Base-by-base conservation (phyloP, 495 filamentous ascomycete species). In the Neurospora sp. region DNA sequence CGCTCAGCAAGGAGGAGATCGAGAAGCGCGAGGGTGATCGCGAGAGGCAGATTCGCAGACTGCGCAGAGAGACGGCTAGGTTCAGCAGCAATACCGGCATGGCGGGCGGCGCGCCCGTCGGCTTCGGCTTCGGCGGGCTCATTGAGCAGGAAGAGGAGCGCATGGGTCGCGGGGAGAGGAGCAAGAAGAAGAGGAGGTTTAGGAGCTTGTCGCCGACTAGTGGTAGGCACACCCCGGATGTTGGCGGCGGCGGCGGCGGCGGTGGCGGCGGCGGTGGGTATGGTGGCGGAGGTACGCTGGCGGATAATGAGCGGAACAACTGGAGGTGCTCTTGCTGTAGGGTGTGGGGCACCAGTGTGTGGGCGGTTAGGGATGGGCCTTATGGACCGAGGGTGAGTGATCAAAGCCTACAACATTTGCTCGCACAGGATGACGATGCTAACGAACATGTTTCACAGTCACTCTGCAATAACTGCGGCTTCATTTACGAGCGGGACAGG, bases 1-100 rank as follows among this genome's bases (percentile, higher is more conserved):
- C 88, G 0, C 84, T n/a, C n/a, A n/a, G n/a, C n/a, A 96, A 97
- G 78, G 96, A 98, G 77, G 96, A 99, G 81, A 98, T 99, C 70
- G 96, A 99, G 82, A 96, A 97, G 82, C 89, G 96, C 39, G 96
- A 99, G 81, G 94, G 93, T 71, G 96, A 98, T 79, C 89, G 96
- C 35, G 96, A 98, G 80, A 84, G 96, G 39, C 94, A 98, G 83
- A 91, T 97, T 41, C 84, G 96, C 39, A 87, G 96, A 69, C 80
- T 98, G 60, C 88, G 96, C 69, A 86, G 96, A 77, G 96, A 99
- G 81, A 98, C 95, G 11, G 96, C 96, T 1, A 85, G 95, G 39
- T 96, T 98, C 78, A 95, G 93, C 44, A 94, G 91, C 62, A 95
- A 90, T 49, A 87, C 93, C 0, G 92, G 93, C 70, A 92, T 93